phyloP scores from a whole-genome alignment of 345 rosid genomes.

The Eucalyptus decipiens region DNA sequence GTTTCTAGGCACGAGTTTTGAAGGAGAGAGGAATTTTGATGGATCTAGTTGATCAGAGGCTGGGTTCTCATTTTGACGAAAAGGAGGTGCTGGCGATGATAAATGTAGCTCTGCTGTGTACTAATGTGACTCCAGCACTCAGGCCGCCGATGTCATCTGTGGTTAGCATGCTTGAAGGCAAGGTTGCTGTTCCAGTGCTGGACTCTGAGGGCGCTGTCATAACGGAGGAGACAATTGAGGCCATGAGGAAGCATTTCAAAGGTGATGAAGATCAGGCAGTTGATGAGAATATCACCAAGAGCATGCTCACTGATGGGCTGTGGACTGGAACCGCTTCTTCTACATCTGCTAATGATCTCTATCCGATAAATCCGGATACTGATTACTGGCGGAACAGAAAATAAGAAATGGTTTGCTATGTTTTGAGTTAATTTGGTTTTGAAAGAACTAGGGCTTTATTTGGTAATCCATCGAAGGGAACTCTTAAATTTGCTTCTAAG shows the following conservation, averaged over 20 bases:
- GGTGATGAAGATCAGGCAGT: background rate
- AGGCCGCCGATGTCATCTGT: background rate
- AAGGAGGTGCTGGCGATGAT: background rate
- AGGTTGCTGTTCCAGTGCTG: background rate
- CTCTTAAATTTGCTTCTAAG: background rate
- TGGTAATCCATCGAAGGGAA: background rate
- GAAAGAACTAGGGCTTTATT: background rate
- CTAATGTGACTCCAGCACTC: background rate
- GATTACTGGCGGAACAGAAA: background rate
- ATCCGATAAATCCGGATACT: conserved; percentile 8
- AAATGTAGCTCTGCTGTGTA: background rate
- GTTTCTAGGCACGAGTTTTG: background rate
- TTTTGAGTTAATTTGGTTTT: background rate
- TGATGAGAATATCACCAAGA: background rate
- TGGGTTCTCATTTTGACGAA: background rate
- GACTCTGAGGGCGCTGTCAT: background rate
- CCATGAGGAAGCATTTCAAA: background rate
- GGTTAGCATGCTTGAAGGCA: background rate
- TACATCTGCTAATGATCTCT: conserved; percentile 12
- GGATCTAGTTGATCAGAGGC: background rate
- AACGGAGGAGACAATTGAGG: background rate
- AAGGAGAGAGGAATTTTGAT: background rate
- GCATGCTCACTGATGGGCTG: conserved; percentile 5
- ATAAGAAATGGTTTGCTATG: background rate
- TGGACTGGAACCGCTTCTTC: conserved; percentile 5